Base-by-base conservation (phyloP, 192 early-diverging fungal genomes). In the Coemansia sp. region DNA sequence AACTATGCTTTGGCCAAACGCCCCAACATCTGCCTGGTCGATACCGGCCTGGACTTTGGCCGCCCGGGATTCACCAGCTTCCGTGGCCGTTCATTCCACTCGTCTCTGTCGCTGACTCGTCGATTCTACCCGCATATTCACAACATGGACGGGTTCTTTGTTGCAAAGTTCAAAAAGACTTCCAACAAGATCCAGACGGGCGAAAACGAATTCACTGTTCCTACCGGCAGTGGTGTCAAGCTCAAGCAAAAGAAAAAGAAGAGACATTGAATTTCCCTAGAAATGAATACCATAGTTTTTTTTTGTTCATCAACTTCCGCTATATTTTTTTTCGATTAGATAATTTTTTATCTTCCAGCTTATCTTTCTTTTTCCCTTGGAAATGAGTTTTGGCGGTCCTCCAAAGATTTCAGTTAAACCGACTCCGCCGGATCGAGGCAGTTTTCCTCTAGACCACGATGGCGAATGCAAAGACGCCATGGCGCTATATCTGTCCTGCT, bases 91-190 rank as follows among this genome's bases (percentile, higher is more conserved):
- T 59, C 57, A 6, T 99, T 96, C 85, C 91, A 94, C 62, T 84
- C 83, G 11, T 87, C 88, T 20, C 51, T 99, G 51, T 76, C 78
- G 14, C 69, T 93, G 55, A 93, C 94, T 2, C 80, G 91, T 46
- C 82, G 96, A 36, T 96, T 89, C 77, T 99, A 96, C 71, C 93
- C 96, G 32, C 96, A 99, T 62, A 85, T 93, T 21, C 90, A 97
- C 71, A 99, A 99, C 69, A 97, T 99, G 96, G 96, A 99, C 69
- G 96, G 96, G 34, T 99, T 99, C 85, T 99, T 83, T 78, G 94
- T 99, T 11, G 91, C 96, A 41, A 99, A 99, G 60, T 87, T 99
- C 71, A 90, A 96, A 67, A 97, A 99, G 76, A 69, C 88, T 8
- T 89, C 88, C 42, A 97, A 96, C 81, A 93, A 91, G 77, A 50